Base-by-base conservation (phyloP, 2,329 filamentous ascomycete species). In the Aspergillus uvarum region DNA sequence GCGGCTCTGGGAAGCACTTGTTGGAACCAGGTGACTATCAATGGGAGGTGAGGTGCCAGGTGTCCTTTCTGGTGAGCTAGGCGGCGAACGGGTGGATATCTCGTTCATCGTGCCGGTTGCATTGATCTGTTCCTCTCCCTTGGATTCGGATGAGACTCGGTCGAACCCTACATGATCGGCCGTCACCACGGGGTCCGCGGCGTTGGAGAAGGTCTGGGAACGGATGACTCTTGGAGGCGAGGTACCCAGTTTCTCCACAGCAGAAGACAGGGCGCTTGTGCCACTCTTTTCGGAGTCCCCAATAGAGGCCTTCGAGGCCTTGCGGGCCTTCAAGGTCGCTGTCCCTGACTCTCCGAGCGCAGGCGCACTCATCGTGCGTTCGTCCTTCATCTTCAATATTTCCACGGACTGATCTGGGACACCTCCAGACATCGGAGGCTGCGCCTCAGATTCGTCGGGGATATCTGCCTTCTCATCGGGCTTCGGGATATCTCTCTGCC, bases 141-240 rank as follows among this genome's bases (percentile, higher is more conserved):
- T 84, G 1, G 80, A 68, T 14, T 78, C 83, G 14, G 83, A 80
- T 61, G 83, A 85, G 65, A 85, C 84, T 12, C 87, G 81, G 61
- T 92, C 88, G 21, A 87, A 86, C 63, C 88, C 87, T 0, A 85
- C 82, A 35, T 83, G 81, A 67, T 92, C 88, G 0, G 87, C 86
- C 31, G 85, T 86, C 6, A 93, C 84, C 21, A 88, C 79, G 1
- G 90, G 88, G 57, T 85, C 83, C 2, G 88, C 83, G 26, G 84
- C 83, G 59, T 80, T 81, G 11, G 86, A 84, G 65, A 89, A 87
- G 0, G 88, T 88, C 42, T 82, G 80, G 2, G 88, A 85, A 50
- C 87, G 80, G 61, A 89, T 80, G 1, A 81, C 79, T 66, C 81
- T 83, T 31, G 87, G 84, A 38, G 81, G 77, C 29, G 81, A 76